phyloP scores from a whole-genome alignment of 202 grass and related monocot genomes.

The Hordeum pubiflorum region DNA sequence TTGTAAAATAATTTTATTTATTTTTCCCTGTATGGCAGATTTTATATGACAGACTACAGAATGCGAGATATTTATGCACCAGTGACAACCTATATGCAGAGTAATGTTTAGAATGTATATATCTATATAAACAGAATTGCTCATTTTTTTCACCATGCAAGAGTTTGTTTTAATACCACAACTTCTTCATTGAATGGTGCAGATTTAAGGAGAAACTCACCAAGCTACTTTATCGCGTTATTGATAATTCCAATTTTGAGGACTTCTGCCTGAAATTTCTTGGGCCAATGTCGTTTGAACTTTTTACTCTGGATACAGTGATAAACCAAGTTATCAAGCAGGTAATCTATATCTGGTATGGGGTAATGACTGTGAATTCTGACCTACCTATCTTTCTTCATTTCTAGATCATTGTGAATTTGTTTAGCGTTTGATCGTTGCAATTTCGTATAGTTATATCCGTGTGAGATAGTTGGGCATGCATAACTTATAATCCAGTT shows the following conservation, averaged over 20 bases:
- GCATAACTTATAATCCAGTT: neutral
- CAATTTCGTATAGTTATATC: neutral
- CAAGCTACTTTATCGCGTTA: constrained; percentile 11
- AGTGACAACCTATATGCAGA: constrained; percentile 18
- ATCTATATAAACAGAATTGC: neutral
- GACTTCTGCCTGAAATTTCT: constrained; percentile 27
- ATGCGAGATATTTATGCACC: neutral
- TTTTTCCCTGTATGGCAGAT: constrained; percentile 6
- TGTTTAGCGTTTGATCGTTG: neutral
- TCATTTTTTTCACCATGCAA: neutral
- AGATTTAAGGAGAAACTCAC: constrained; percentile 34
- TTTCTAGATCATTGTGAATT: neutral
- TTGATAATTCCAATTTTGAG: constrained; percentile 28
- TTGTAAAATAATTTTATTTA: neutral
- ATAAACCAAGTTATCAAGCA: constrained; percentile 17
- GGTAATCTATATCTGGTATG: constrained; percentile 14
- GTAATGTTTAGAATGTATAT: constrained; percentile 24
- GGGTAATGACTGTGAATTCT: neutral
- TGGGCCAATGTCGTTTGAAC: constrained; percentile 34
- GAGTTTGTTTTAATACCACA: neutral
- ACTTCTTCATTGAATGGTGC: neutral
- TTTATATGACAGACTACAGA: constrained; percentile 29
- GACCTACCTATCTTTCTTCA: neutral
- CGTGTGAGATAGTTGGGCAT: neutral
- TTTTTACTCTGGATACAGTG: constrained; percentile 39